Conservation (phyloP, 2,329 filamentous ascomycete species). For the Claviceps capensis region DNA sequence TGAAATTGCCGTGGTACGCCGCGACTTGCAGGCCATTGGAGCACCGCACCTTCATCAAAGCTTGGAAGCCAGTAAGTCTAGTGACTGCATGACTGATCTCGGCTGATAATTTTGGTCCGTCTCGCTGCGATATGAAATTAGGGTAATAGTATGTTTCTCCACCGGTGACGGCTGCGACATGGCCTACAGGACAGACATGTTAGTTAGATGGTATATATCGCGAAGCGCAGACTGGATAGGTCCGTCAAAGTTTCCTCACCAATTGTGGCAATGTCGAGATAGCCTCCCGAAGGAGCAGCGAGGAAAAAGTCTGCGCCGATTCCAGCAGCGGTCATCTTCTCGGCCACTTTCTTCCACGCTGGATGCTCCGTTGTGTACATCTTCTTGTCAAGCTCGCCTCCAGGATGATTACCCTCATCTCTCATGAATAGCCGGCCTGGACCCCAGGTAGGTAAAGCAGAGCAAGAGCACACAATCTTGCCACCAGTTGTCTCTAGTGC, state of each 20-base stretch:
- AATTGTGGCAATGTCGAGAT: constrained; percentile 85
- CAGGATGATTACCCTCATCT: constrained; percentile 75
- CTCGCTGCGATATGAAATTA: constrained; percentile 81
- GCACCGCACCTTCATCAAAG: constrained; percentile 95
- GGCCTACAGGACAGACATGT: constrained; percentile 34
- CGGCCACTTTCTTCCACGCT: constrained; percentile 72
- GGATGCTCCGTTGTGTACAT: constrained; percentile 83
- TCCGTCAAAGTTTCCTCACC: constrained; percentile 33
- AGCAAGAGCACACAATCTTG: constrained; percentile 79
- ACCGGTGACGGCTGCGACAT: constrained; percentile 77
- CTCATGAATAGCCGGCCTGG: constrained; percentile 74
- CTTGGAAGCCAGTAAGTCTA: constrained; percentile 87
- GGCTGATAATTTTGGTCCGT: constrained; percentile 67
- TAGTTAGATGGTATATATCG: constrained; percentile 2
- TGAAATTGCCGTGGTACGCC: constrained; percentile 91
- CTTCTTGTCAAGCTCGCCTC: constrained; percentile 83
- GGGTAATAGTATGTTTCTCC: constrained; percentile 95
- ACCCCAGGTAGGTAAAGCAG: constrained; percentile 82
- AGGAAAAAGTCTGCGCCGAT: constrained; percentile 92
- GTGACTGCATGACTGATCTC: constrained; percentile 80
- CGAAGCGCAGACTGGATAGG: neutral
- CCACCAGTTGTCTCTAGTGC: constrained; percentile 79
- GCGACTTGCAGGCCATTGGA: constrained; percentile 91
- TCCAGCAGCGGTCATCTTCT: constrained; percentile 76
- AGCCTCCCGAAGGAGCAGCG: constrained; percentile 77